phyloP scores from a whole-genome alignment of 2,329 filamentous ascomycete species.

The Trichoderma pleuroti region DNA sequence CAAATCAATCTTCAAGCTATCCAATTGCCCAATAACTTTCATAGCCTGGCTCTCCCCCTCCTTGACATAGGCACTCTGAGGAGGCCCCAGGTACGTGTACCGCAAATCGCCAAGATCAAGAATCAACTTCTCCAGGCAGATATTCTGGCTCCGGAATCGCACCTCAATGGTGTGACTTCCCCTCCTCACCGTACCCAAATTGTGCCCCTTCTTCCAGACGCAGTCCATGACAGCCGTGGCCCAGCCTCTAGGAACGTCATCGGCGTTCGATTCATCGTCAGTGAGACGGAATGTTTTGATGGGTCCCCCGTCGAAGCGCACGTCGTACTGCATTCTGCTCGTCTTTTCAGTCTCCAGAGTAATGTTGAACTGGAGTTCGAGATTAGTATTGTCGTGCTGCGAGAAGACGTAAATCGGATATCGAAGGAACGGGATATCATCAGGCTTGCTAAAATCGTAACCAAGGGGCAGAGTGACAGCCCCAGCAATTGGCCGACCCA shows the following conservation, averaged over 20 bases:
- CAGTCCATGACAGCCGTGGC: slow-evolving; percentile 45
- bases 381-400: slow-evolving; percentile 23
- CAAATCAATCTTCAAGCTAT: slow-evolving; percentile 17
- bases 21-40: slow-evolving; percentile 3
- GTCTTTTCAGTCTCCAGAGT: slow-evolving; percentile 50
- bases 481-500: slow-evolving; percentile 29
- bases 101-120: slow-evolving; percentile 33
- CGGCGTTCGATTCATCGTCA: slow-evolving; percentile 26
- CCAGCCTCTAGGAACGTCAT: slow-evolving; percentile 48
- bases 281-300: slow-evolving; percentile 32
- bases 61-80: slow-evolving; percentile 29
- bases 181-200: slow-evolving; percentile 23
- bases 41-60: not conserved
- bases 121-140: slow-evolving; percentile 38
- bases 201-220: slow-evolving; percentile 45
- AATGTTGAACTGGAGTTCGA: slow-evolving; percentile 37
- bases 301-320: slow-evolving; percentile 44
- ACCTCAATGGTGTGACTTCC: slow-evolving; percentile 33
- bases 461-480: slow-evolving; percentile 24
- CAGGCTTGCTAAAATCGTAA: slow-evolving; percentile 20
- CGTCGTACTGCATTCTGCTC: slow-evolving; percentile 47
- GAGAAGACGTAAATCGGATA: slow-evolving; percentile 34
- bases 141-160: slow-evolving; percentile 31
- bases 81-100: slow-evolving; percentile 37
- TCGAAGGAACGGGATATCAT: slow-evolving; percentile 24